Evolutionary conservation across 2,329 filamentous ascomycete species (phyloP).

Genomic region (Ramularia endophylla): DNA sequence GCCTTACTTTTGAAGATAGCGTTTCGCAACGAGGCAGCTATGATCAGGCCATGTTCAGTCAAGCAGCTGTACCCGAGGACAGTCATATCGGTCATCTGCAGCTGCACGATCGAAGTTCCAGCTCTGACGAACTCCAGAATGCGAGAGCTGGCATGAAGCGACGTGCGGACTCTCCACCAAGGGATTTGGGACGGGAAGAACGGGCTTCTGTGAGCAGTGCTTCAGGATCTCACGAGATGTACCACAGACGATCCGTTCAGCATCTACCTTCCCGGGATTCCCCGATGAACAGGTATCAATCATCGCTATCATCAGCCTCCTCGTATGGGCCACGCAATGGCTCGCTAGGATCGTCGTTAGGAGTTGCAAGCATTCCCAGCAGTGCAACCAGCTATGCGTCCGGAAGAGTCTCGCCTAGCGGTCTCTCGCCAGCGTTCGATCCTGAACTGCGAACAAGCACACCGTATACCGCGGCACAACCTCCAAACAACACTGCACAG

Average conservation of each 20-base stretch:
- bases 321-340: conserved; percentile 55
- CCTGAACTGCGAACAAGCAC: conserved; percentile 49
- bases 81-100: conserved; percentile 46
- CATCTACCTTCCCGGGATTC: conserved; percentile 52
- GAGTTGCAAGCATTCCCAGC: conserved; percentile 53
- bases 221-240: conserved; percentile 42
- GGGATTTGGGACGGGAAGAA: conserved; percentile 47
- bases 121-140: conserved; percentile 37
- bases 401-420: conserved; percentile 55
- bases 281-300: conserved; percentile 50
- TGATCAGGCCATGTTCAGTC: conserved; percentile 52
- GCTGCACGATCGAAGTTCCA: conserved; percentile 47
- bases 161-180: conserved; percentile 58
- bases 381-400: conserved; percentile 61
- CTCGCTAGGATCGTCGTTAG: conserved; percentile 57
- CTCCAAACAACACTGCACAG: conserved; percentile 23
- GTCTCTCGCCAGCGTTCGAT: conserved; percentile 54
- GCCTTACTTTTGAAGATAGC: conserved; percentile 36
- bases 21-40: conserved; percentile 56
- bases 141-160: conserved; percentile 55
- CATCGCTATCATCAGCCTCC: conserved; percentile 61
- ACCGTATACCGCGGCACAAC: conserved; percentile 46
- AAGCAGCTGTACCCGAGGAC: conserved; percentile 50
- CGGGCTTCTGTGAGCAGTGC: conserved; percentile 40
- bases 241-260: conserved; percentile 50